A percentile compares a stretch with the other conserved stretches of the same genome.
These are phyloP conservation scores for Samsoniella hepiali DNA, from an alignment of 2,329 filamentous ascomycete species.

Conservation along the genomic window DNA sequence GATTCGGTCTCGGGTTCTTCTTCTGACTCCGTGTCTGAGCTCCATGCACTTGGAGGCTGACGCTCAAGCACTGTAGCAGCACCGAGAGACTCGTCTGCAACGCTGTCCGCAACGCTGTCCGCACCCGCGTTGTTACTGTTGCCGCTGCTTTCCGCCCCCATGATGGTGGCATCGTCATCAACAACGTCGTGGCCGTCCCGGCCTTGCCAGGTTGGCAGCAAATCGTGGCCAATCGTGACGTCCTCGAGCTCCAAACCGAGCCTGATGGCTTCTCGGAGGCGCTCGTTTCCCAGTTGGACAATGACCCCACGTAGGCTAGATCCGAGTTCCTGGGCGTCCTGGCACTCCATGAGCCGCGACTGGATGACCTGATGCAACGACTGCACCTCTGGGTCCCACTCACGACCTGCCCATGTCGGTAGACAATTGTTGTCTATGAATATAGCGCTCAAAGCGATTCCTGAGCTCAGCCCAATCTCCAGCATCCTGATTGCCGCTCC, in stretches of 20 bases:
- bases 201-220: constrained; percentile 31
- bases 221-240: constrained; percentile 26
- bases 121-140: neutral
- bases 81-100: neutral
- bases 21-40: constrained; percentile 5
- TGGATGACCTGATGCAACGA: constrained; percentile 29
- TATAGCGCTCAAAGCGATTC: constrained; percentile 23
- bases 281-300: constrained; percentile 27
- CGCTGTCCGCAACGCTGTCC: constrained; percentile 10
- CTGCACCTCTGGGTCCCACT: constrained; percentile 27
- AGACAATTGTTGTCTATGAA: constrained; percentile 30
- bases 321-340: constrained; percentile 23
- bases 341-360: constrained; percentile 21
- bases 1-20: neutral
- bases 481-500: constrained; percentile 26
- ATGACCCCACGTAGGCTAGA: constrained; percentile 24
- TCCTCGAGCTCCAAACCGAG: constrained; percentile 24
- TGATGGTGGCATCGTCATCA: constrained; percentile 17
- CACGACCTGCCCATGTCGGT: constrained; percentile 26
- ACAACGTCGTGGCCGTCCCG: neutral
- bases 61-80: neutral
- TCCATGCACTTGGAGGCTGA: neutral
- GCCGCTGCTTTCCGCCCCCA: neutral
- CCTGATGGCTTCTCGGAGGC: constrained; percentile 26
- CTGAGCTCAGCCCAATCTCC: constrained; percentile 21